Base-by-base conservation (phyloP, 2,329 filamentous ascomycete species). In the Coniochaeta sp. region DNA sequence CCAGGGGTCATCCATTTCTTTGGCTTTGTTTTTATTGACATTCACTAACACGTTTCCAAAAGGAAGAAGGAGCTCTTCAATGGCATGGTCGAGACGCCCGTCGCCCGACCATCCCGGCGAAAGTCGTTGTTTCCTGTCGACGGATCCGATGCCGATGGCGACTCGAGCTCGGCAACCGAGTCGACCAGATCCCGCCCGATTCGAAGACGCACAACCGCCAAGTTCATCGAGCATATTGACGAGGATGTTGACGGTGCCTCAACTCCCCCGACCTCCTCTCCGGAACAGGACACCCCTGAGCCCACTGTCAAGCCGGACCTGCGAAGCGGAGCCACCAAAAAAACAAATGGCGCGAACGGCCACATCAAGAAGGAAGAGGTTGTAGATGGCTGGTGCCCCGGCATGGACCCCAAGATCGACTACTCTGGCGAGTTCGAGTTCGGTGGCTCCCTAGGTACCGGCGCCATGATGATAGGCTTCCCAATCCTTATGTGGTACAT, bases 401-500 rank as follows among this genome's bases (percentile, higher is more conserved):
- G 83, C 54, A 77, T 79, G 67, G 84, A 89, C 67, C 83, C 81
- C 67, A 87, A 81, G 72, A 66, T 88, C 61, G 86, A 89, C 74
- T 77, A 81, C 68, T 86, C 84, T 1, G 84, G 82, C 64, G 78
- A 83, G 64, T 83, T 85, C 67, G 96, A 99, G 72, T 99, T 98
- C 71, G 93, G 93, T 64, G 95, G 95, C 61, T 87, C 90, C 3
- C 72, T 82, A n/a, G 93, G 95, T 60, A 89, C 93, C 47, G 76
- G 83, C 17, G 79, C 84, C 66, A 92, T 97, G 85, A 98, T 98
- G 91, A 82, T 92, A 64, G 86, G 89, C 54, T 99, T 98, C 76
- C 95, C 95, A n/a, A 64, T 88, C 40, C 83, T 99, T 68, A 98
- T 98, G 93, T 97, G 91, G 83, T 98, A 97, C 78, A 96, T 99